Base-by-base conservation (phyloP, 768 basidiomycete species). In the Suillus placidus region DNA sequence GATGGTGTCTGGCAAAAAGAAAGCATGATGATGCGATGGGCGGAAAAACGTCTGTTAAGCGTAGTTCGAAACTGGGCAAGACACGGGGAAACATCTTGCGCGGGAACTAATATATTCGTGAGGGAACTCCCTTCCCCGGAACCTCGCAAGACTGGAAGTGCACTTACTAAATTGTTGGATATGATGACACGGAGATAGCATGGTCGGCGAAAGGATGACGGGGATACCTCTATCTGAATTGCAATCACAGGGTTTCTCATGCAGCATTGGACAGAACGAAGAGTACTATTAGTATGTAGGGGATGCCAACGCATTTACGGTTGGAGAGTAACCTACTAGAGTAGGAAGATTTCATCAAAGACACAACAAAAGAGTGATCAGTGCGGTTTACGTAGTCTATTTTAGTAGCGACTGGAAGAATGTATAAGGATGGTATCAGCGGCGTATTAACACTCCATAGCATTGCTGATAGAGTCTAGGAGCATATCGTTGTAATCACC, bases 1-100 rank as follows among this genome's bases (percentile, higher is more conserved):
- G 86, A 82, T 0, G 86, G 85, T 1, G 83, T 92, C 4, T 93
- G 91, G 91, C 66, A 87, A 68, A 80, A 79, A 62, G 91, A 93
- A 74, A 80, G 82, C 18, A 87, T 83, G 80, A 30, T 74, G 10
- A 83, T 92, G 80, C 85, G 91, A 9, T 86, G 82, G 79, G 65
- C 84, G 60, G 91, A 92, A 74, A 81, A 75, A 64, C 72, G 76
- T 38, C 68, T 91, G 49, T 80, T 92, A 20, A 72, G 78, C 20
- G 70, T 78, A 18, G 80, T 86, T 0, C 77, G 81, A 65, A 80
- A 78, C 40, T 85, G 83, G 80, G 7, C 40, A 18, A 42, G 26
- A 43, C 18, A 60, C 12, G 42, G 9, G 7, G 40, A 42, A 60
- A n/a, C 12, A 16, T 30, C 26, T 42, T 42, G 18, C 18, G 58